Evolutionary conservation across 1,284 basidiomycete species (phyloP).

Genomic region (Ceratobasidium sp.): DNA sequence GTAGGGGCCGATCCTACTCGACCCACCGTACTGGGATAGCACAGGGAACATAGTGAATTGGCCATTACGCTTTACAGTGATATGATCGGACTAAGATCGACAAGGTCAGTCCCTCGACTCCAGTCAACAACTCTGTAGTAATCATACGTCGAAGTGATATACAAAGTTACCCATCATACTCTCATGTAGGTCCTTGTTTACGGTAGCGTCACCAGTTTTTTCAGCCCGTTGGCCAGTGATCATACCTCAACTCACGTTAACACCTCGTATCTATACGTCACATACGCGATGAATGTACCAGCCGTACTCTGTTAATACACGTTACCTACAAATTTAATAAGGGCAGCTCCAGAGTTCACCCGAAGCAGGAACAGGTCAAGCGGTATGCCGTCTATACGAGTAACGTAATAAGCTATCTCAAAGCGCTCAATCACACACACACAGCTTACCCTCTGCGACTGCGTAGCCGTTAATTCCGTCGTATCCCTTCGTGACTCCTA

Average conservation of each 20-base stretch:
- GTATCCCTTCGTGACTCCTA: constrained; percentile 16
- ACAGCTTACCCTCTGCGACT: background rate
- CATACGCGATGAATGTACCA: background rate
- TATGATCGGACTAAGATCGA: too few species aligned
- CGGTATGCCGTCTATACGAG: background rate
- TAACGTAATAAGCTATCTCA: background rate
- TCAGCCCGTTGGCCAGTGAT: too few species aligned
- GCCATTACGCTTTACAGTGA: too few species aligned
- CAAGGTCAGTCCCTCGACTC: too few species aligned
- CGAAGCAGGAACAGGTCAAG: background rate
- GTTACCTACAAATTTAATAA: background rate
- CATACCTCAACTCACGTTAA: background rate
- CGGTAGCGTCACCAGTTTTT: too few species aligned
- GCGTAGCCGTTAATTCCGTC: background rate
- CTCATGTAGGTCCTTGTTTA: too few species aligned
- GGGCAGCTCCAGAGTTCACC: background rate
- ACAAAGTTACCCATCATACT: too few species aligned
- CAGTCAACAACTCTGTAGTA: too few species aligned
- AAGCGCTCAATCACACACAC: background rate
- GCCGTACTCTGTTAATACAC: background rate
- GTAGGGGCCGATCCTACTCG: too few species aligned
- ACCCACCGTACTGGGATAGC: too few species aligned
- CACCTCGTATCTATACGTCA: background rate
- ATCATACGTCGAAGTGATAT: too few species aligned
- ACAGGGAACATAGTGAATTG: too few species aligned